Conservation (phyloP, 2,329 filamentous ascomycete genomes). For the Stachybotrys echinatus region DNA sequence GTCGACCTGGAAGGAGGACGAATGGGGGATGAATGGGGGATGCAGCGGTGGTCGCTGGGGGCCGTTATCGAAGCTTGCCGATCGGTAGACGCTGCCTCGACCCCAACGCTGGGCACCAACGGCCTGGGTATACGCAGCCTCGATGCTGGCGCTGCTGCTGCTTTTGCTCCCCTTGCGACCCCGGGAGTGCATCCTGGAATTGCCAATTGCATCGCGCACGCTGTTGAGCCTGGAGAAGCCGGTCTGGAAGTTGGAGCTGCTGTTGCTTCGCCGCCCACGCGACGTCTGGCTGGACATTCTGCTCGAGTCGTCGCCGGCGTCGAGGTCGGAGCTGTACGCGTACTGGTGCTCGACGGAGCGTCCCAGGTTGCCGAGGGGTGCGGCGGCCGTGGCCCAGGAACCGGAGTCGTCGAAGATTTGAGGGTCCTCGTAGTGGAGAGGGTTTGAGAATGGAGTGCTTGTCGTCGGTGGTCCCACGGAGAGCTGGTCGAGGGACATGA, state of each 20-base stretch:
- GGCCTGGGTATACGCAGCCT: constrained; percentile 50
- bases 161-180: constrained; percentile 64
- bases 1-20: constrained; percentile 39
- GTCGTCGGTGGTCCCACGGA: constrained; percentile 37
- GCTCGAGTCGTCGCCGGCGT: constrained; percentile 48
- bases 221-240: constrained; percentile 58
- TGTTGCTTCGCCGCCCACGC: constrained; percentile 69
- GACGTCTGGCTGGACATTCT: constrained; percentile 46
- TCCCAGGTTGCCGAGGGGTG: constrained; percentile 11
- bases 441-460: constrained; percentile 14
- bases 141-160: constrained; percentile 67
- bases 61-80: constrained; percentile 71
- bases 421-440: constrained; percentile 20
- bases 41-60: constrained; percentile 31
- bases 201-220: constrained; percentile 42
- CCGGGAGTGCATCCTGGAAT: constrained; percentile 33
- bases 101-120: constrained; percentile 55
- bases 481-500: constrained; percentile 85
- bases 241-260: constrained; percentile 66
- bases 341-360: constrained; percentile 30
- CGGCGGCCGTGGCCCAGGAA: constrained; percentile 21
- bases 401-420: constrained; percentile 22
- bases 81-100: constrained; percentile 47
- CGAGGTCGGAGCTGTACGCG: constrained; percentile 59
- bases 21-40: constrained; percentile 9